These are phyloP conservation scores for Cladophialophora bantiana DNA, from an alignment of 2,329 filamentous ascomycete species.

Conservation along the genomic window DNA sequence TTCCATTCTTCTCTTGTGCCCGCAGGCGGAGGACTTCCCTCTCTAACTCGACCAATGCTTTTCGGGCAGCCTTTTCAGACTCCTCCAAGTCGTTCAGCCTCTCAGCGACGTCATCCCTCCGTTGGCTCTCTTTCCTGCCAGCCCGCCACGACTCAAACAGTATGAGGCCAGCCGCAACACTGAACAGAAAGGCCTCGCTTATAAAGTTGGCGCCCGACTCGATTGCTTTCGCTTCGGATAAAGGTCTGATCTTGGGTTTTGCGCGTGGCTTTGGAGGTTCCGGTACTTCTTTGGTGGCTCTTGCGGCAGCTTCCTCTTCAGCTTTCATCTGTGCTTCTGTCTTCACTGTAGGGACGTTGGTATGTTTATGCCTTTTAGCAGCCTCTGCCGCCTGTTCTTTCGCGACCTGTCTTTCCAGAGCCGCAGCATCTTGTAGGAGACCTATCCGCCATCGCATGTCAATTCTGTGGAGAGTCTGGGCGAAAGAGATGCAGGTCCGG, in stretches of 20 bases:
- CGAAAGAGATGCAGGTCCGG: conserved; percentile 65
- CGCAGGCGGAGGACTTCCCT: conserved; percentile 54
- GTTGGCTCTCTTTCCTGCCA: conserved; percentile 65
- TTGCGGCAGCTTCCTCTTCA: conserved; percentile 59
- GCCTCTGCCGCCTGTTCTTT: conserved; percentile 61
- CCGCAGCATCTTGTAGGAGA: conserved; percentile 66
- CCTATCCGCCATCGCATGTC: conserved; percentile 74
- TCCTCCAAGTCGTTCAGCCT: conserved; percentile 65
- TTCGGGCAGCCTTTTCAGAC: conserved; percentile 51
- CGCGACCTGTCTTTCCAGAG: conserved; percentile 53
- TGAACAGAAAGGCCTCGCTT: conserved; percentile 70
- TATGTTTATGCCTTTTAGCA: conserved; percentile 62
- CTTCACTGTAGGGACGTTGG: conserved; percentile 65
- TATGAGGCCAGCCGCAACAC: conserved; percentile 68
- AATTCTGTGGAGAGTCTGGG: conserved; percentile 68
- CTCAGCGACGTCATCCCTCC: conserved; percentile 67
- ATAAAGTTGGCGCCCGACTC: conserved; percentile 74
- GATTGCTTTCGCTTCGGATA: conserved; percentile 72
- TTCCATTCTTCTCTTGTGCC: conserved; percentile 45
- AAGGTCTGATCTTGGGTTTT: conserved; percentile 65
- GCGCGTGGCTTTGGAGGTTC: conserved; percentile 56
- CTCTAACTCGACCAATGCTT: conserved; percentile 54
- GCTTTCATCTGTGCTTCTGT: conserved; percentile 66
- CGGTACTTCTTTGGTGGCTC: conserved; percentile 50
- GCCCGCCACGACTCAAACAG: conserved; percentile 68